These are phyloP conservation scores for Clonostachys solani DNA, from an alignment of 2,329 filamentous ascomycete genomes.

Conservation along the genomic window DNA sequence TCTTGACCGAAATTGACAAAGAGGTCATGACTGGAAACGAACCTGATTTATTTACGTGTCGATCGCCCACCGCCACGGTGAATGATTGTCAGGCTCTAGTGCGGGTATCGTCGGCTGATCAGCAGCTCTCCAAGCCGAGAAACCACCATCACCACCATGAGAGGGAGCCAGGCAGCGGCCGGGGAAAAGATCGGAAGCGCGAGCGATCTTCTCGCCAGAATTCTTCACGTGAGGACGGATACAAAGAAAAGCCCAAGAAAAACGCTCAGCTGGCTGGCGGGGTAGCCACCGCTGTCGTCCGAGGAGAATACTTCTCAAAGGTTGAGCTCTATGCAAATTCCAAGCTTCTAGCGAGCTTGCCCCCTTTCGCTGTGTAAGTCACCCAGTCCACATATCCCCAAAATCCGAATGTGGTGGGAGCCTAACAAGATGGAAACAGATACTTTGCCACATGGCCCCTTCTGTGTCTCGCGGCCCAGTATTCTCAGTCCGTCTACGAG, in stretches of 20 bases:
- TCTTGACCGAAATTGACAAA: slow-evolving; percentile 69
- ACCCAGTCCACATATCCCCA: neutral
- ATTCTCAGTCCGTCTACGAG: slow-evolving; percentile 71
- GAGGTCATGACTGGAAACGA: slow-evolving; percentile 51
- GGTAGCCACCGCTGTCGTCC: slow-evolving; percentile 15
- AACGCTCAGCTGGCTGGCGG: slow-evolving; percentile 1
- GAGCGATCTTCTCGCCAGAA: neutral
- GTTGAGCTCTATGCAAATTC: slow-evolving; percentile 78
- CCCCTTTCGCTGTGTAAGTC: slow-evolving; percentile 63
- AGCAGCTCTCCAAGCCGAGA: neutral
- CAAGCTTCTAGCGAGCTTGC: slow-evolving; percentile 62
- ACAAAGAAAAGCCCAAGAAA: slow-evolving; percentile 8
- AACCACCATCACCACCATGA: neutral
- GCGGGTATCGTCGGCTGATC: too few species aligned
- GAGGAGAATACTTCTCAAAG: slow-evolving; percentile 66
- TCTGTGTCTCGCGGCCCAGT: slow-evolving; percentile 73
- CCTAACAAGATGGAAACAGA: slow-evolving; percentile 23
- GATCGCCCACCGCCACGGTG: slow-evolving; percentile 4
- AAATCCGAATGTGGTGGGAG: too few species aligned
- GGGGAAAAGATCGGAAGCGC: slow-evolving; percentile 20
- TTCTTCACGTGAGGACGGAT: neutral
- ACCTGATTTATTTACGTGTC: slow-evolving; percentile 44
- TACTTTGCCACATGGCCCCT: slow-evolving; percentile 74
- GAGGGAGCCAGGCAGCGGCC: neutral
- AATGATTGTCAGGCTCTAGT: slow-evolving; percentile 2